Conservation (phyloP, 805 yeast species). For the Kluyveromyces wickerhamii region DNA sequence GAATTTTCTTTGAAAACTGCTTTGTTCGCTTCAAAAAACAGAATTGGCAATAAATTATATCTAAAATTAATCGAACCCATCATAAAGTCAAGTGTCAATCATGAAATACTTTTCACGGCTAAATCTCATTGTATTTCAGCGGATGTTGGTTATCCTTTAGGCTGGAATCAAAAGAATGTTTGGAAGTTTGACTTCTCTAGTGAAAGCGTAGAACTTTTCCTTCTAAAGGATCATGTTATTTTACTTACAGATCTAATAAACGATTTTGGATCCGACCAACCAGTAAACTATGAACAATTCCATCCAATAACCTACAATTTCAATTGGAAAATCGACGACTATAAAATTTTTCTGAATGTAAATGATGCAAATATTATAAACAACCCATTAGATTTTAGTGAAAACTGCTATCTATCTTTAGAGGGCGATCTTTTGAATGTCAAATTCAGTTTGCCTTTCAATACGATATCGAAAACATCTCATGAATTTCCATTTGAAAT, state of each 20-base stretch:
- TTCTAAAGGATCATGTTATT: constrained; percentile 76
- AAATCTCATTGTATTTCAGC: constrained; percentile 47
- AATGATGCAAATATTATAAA: constrained; percentile 85
- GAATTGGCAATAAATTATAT: constrained; percentile 46
- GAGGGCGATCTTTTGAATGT: constrained; percentile 51
- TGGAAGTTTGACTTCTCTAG: constrained; percentile 60
- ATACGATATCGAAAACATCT: constrained; percentile 42
- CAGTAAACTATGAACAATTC: constrained; percentile 65
- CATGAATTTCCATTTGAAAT: constrained; percentile 45
- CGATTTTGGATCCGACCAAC: constrained; percentile 71
- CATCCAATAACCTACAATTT: constrained; percentile 61
- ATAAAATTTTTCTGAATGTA: constrained; percentile 62
- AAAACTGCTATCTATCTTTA: constrained; percentile 68
- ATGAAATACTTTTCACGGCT: constrained; percentile 65
- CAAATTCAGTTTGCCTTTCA: constrained; percentile 49
- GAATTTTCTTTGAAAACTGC: constrained; percentile 40
- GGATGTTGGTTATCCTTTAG: constrained; percentile 59
- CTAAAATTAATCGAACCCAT: constrained; percentile 49
- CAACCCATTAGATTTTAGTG: constrained; percentile 77
- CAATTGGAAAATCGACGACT: constrained; percentile 51
- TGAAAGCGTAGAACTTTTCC: constrained; percentile 46
- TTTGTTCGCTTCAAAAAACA: constrained; percentile 43
- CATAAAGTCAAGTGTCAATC: constrained; percentile 78
- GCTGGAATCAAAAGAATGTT: constrained; percentile 71
- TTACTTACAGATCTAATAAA: constrained; percentile 60